Evolutionary conservation across 2,329 filamentous ascomycete genomes (phyloP).

Genomic region (Gaeumannomyces sp.): DNA sequence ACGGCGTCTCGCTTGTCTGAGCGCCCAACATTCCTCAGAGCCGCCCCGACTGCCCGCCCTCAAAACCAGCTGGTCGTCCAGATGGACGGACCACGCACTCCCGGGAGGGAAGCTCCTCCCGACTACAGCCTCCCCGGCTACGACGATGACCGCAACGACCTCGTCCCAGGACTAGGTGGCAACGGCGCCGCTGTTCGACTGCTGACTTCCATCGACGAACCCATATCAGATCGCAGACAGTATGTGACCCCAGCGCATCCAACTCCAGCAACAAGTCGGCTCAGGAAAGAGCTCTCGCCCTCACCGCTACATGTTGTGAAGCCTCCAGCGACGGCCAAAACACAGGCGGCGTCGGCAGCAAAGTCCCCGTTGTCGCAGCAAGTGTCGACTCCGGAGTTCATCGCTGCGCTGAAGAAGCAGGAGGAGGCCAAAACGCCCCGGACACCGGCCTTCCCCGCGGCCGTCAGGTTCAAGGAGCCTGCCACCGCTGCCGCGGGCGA

Average conservation of each 20-base stretch:
- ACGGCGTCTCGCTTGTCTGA: no score
- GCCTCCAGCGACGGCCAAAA: slow-evolving; percentile 20
- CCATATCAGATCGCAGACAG: slow-evolving; percentile 39
- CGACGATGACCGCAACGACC: slow-evolving; percentile 46
- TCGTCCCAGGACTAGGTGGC: slow-evolving; percentile 34
- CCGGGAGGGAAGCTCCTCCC: slow-evolving; percentile 36
- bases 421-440: slow-evolving; percentile 24
- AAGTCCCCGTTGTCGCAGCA: slow-evolving; percentile 20
- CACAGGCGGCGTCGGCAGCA: slow-evolving; percentile 20
- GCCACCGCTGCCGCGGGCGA: slow-evolving; percentile 7
- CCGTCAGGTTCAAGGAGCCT: slow-evolving; percentile 15
- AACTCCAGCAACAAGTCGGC: slow-evolving; percentile 7
- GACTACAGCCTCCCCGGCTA: slow-evolving; percentile 52
- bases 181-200: slow-evolving; percentile 52
- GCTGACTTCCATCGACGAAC: slow-evolving; percentile 57
- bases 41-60: background rate
- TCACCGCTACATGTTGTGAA: slow-evolving; percentile 14
- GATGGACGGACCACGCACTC: slow-evolving; percentile 47
- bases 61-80: slow-evolving; percentile 9
- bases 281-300: slow-evolving; percentile 12
- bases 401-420: slow-evolving; percentile 31
- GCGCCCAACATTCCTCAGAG: background rate
- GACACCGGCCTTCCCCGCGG: background rate
- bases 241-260: slow-evolving; percentile 39
- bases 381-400: slow-evolving; percentile 28